These are phyloP conservation scores for Lagenidium giganteum DNA, from an alignment of 352 stramenopile species.

Conservation along the genomic window DNA sequence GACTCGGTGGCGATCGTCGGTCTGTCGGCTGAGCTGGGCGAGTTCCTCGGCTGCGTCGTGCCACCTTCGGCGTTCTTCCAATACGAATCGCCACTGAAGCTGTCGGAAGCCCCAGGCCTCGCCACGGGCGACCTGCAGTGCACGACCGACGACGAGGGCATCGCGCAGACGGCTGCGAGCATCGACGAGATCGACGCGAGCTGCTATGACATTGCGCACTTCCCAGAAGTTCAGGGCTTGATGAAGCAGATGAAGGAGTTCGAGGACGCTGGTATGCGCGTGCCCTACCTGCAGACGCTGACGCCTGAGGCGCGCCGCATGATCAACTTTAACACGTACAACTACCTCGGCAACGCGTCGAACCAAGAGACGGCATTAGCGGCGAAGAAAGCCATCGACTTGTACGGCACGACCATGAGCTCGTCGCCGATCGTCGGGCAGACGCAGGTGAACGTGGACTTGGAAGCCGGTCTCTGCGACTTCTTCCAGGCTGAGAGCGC, in stretches of 20 bases:
- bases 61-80: conserved; percentile 67
- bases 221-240: conserved; percentile 49
- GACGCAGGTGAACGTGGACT: conserved; percentile 51
- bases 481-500: conserved; percentile 48
- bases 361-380: conserved; percentile 33
- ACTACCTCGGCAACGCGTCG: conserved; percentile 62
- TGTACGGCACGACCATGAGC: conserved; percentile 65
- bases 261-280: conserved; percentile 37
- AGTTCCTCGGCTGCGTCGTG: conserved; percentile 66
- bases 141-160: conserved; percentile 12
- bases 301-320: conserved; percentile 50
- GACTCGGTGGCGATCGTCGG: conserved; percentile 68
- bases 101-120: conserved; percentile 49
- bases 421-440: conserved; percentile 70
- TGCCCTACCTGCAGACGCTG: conserved; percentile 54
- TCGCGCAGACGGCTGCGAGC: conserved; percentile 22
- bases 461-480: conserved; percentile 43
- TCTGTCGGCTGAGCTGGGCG: conserved; percentile 52
- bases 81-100: conserved; percentile 56
- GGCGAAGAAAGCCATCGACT: conserved; percentile 40
- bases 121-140: conserved; percentile 50
- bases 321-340: conserved; percentile 79
- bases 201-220: conserved; percentile 50
- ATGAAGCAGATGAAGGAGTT: conserved; percentile 64
- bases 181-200: conserved; percentile 46